Evolutionary conservation across 495 filamentous ascomycete genomes (phyloP).

Genomic region (Parmelia sp.): DNA sequence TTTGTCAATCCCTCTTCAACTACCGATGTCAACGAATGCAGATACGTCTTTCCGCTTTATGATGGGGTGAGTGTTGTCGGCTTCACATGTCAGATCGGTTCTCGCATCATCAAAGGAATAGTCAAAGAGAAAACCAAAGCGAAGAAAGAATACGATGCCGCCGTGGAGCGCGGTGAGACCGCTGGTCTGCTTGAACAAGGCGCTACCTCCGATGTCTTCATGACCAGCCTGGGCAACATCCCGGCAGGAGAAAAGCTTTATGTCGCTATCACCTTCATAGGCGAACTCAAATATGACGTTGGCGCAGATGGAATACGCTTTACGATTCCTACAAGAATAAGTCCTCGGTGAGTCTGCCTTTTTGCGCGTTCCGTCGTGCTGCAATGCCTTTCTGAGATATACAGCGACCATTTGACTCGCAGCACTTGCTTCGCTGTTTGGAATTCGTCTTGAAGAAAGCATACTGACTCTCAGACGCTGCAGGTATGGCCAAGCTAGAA

Average conservation of each 20-base stretch:
- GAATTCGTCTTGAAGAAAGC: not conserved
- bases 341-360: constrained; percentile 42
- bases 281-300: constrained; percentile 61
- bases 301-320: constrained; percentile 57
- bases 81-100: constrained; percentile 52
- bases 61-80: constrained; percentile 59
- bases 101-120: constrained; percentile 45
- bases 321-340: constrained; percentile 57
- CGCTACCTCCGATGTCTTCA: constrained; percentile 56
- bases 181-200: constrained; percentile 59
- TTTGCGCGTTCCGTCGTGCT: not conserved
- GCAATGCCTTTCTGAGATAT: too few species aligned
- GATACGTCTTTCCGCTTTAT: constrained; percentile 63
- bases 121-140: constrained; percentile 59
- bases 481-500: constrained; percentile 36
- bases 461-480: not conserved
- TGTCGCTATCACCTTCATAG: constrained; percentile 57
- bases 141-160: constrained; percentile 45
- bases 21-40: constrained; percentile 43
- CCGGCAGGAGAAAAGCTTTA: constrained; percentile 45
- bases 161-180: constrained; percentile 48
- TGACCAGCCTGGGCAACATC: constrained; percentile 57
- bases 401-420: not conserved
- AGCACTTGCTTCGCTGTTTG: not conserved
- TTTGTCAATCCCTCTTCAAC: constrained; percentile 47